Percentiles rank a stretch among this genome's conserved stretches.
Conservation (phyloP, 2,329 filamentous ascomycete species). For the Trichoderma arundinaceum region DNA sequence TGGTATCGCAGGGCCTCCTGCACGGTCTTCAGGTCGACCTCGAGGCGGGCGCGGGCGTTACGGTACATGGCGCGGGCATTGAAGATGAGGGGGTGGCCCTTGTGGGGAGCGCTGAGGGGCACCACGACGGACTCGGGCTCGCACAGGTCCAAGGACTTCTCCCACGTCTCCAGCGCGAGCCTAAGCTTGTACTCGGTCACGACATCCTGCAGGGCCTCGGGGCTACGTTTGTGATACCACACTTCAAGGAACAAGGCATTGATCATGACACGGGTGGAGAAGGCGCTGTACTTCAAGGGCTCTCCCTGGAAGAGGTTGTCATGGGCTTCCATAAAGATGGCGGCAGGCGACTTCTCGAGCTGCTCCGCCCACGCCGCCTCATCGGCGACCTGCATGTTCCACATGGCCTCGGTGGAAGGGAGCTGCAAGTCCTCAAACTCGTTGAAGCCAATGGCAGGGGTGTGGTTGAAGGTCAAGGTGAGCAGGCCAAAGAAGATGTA, state of each 20-base stretch:
- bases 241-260: conserved; percentile 97
- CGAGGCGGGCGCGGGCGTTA: conserved; percentile 87
- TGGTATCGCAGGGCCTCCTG: conserved; percentile 97
- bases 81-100: conserved; percentile 94
- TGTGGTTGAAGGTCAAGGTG: conserved; percentile 96
- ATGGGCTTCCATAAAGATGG: conserved; percentile 92
- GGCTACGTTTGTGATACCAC: conserved; percentile 98
- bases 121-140: conserved; percentile 89
- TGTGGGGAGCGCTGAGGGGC: conserved; percentile 90
- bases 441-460: conserved; percentile 96
- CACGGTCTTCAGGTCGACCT: conserved; percentile 93
- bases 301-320: conserved; percentile 96
- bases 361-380: conserved; percentile 85
- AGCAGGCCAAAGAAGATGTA: conserved; percentile 98
- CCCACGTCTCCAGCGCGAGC: conserved; percentile 96
- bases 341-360: conserved; percentile 70
- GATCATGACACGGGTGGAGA: conserved; percentile 97
- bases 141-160: conserved; percentile 91
- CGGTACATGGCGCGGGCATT: conserved; percentile 97
- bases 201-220: conserved; percentile 95
- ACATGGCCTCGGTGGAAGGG: conserved; percentile 90
- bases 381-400: conserved; percentile 83
- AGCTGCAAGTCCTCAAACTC: conserved; percentile 94
- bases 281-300: conserved; percentile 88
- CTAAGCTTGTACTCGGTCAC: conserved; percentile 98